Base-by-base conservation (phyloP, 1,284 basidiomycete genomes). In the Sanghuangporus baumii region DNA sequence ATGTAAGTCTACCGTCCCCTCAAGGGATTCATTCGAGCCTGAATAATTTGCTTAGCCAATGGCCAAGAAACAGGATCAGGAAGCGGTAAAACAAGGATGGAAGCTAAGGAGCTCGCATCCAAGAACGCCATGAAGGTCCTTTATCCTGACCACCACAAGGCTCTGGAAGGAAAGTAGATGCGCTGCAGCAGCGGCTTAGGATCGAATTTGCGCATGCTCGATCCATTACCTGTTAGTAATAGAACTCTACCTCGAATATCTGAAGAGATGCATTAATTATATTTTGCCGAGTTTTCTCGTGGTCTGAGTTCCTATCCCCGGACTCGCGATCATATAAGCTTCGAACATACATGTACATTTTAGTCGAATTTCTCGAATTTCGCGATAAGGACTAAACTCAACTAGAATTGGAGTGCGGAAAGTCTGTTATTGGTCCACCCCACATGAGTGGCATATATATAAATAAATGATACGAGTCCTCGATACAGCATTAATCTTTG, bases 51-150 rank as follows among this genome's bases (percentile, higher is more conserved):
- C 26, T 38, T 20, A 55, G 54, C 46, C 54, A 41, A 56, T 31
- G 52, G 54, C 38, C 40, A 23, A 18, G 31, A 16, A 9, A 26
- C 47, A 36, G 51, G 57, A 1, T 54, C 8, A 11, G 60, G 60
- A 18, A 11, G 14, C 9, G 51, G 40, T 11, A 6, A n/a, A 47
- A 36, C 7, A 26, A 59, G 54, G 26, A n/a, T 11, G 14, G 36
- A 55, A 6, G 57, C 61, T 11, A 55, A 41, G 23, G 61, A 63
- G 23, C 6, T 46, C 12, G 61, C 61, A 14, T 47, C 57, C 4
- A 46, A 55, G 26, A 11, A 20, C 14, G 57, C 61, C 6, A 12
- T 63, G 48, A 38, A 36, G 12, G n/a, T 4, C 34, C 18, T 61
- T 2, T 18, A 8, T 18, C 20, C 60, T 8, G 9, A 2, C 7